Evolutionary conservation across 371 early-diverging fungal genomes (phyloP).

Genomic region (Lichtheimia hyalospora): DNA sequence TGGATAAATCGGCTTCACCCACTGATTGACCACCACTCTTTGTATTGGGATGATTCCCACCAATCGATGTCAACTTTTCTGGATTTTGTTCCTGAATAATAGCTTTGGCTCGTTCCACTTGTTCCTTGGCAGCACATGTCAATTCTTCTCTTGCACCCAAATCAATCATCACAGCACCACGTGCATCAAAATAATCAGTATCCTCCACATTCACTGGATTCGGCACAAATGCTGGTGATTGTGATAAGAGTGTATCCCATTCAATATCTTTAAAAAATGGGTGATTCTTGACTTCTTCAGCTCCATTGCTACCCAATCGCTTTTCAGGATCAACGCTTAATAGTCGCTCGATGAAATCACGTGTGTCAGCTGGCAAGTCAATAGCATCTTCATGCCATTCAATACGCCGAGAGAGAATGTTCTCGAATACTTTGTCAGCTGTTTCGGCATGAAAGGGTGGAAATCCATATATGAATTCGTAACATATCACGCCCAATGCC

Average conservation of each 20-base stretch:
- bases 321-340: constrained; percentile 72
- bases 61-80: constrained; percentile 7
- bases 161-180: constrained; percentile 71
- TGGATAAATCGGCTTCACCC: constrained; percentile 2
- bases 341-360: constrained; percentile 84
- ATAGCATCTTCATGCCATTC: constrained; percentile 71
- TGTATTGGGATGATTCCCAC: background rate
- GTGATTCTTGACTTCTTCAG: constrained; percentile 68
- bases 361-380: constrained; percentile 78
- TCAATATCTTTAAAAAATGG: constrained; percentile 65
- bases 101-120: constrained; percentile 40
- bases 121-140: constrained; percentile 20
- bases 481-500: constrained; percentile 89
- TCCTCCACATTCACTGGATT: constrained; percentile 78
- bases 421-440: constrained; percentile 84
- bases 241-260: constrained; percentile 68
- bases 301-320: constrained; percentile 76
- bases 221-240: constrained; percentile 86
- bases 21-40: background rate
- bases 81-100: constrained; percentile 47
- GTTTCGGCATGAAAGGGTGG: constrained; percentile 88
- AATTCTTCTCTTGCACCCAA: constrained; percentile 1
- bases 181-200: constrained; percentile 92
- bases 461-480: constrained; percentile 84
- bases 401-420: constrained; percentile 74